Base-by-base conservation (phyloP, 495 filamentous ascomycete species). In the Aspergillus funiculosus region DNA sequence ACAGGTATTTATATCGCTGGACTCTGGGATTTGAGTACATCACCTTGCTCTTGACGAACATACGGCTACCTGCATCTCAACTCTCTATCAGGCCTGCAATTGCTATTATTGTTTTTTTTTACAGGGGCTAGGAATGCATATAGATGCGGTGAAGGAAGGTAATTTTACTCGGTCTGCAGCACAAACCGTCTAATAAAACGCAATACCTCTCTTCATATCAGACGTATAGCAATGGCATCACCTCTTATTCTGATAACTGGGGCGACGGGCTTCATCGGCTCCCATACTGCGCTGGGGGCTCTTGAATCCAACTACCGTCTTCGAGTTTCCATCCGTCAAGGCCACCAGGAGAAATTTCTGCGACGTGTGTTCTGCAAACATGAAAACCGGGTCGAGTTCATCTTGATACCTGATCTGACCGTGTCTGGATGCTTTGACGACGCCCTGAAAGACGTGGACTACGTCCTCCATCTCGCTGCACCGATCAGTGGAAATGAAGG, bases 381-480 rank as follows among this genome's bases (percentile, higher is more conserved):
- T 36, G 34, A 38, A 2, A 26, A 48, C 13, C 21, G 51, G 10
- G 37, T 67, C 24, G 57, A 63, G 14, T 73, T 74, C 39, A 40
- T 54, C 26, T 53, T 73, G 14, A 63, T 81, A 1, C 69, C 75
- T 22, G 73, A 78, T 48, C 66, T 78, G 31, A 43, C 65, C 1
- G 56, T 52, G 1, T 48, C 63, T 0, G 64, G 61, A 6, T 71
- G 71, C 9, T 78, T 71, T 51, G 64, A 74, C 40, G 41, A 64
- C 15, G 72, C 69, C 7, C 61, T 75, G 18, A 57, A 71, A 27
- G 73, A 60, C 25, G 71, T 68, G 0, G 68, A 62, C 18, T 69
- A 69, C 46, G 61, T 77, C 43, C 67, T 79, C 45, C 77, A 81
- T 50, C 53, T 74, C 21, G 76, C 77, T 1, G 74, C 73, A 29